A percentile compares a stretch with the other conserved stretches of the same genome.
These are phyloP conservation scores for Marvania coccoides DNA, from an alignment of 139 green algal genomes.

Conservation along the genomic window DNA sequence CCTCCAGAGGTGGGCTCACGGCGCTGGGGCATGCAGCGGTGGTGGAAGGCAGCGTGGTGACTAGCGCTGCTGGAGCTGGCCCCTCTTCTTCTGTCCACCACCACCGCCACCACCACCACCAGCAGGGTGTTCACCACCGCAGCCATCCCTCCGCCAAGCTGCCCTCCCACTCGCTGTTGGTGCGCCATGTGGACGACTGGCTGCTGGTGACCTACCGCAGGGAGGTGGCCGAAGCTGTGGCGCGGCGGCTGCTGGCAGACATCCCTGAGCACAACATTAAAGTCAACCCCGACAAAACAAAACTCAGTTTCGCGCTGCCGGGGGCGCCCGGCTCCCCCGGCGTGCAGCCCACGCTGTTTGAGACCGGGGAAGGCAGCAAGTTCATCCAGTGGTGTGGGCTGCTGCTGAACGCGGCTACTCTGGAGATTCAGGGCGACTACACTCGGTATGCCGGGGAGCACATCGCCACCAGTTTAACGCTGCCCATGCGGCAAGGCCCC, in stretches of 20 bases:
- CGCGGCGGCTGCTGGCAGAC: conserved; percentile 38
- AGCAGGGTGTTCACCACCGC: not conserved
- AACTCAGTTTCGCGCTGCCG: conserved; percentile 53
- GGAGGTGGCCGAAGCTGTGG: conserved; percentile 48
- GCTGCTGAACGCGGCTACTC: conserved; percentile 58
- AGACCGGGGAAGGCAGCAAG: conserved; percentile 8
- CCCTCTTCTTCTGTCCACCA: not conserved
- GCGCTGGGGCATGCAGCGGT: conserved; percentile 6
- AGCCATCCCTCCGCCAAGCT: too few relatives aligned
- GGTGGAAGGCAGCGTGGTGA: not conserved
- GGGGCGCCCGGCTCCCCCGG: not conserved
- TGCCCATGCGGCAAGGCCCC: conserved; percentile 32
- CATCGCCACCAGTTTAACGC: conserved; percentile 50
- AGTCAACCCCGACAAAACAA: conserved; percentile 83
- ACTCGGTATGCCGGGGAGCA: conserved; percentile 55
- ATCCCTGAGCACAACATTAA: conserved; percentile 58
- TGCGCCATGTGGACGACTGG: conserved; percentile 84
- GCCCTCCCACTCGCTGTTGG: conserved; percentile 38
- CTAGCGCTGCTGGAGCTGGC: not conserved
- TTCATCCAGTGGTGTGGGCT: conserved; percentile 87
- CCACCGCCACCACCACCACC: not conserved
- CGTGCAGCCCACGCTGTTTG: not conserved
- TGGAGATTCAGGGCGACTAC: conserved; percentile 87
- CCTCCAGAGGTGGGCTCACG: conserved; percentile 1
- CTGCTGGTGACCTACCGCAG: conserved; percentile 63